Percentiles rank a stretch among this genome's conserved stretches.
phyloP scores from a whole-genome alignment of 257 asterid species.

The Ilex aquifolium region DNA sequence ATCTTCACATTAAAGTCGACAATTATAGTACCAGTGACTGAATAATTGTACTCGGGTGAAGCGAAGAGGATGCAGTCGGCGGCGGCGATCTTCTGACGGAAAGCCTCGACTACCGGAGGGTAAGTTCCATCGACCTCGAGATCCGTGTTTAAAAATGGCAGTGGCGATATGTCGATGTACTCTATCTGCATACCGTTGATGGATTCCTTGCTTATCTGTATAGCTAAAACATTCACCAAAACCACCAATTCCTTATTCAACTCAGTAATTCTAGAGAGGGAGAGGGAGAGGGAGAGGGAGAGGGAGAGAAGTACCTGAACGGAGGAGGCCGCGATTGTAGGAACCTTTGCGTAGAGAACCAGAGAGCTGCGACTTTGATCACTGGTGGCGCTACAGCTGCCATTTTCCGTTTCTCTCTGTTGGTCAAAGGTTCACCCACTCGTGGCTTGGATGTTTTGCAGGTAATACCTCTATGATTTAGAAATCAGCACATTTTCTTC shows the following conservation, averaged over 20 bases:
- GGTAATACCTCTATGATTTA: too few relatives aligned
- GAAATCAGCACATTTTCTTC: too few relatives aligned
- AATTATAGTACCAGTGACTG: constrained; percentile 69
- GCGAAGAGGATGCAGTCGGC: constrained; percentile 78
- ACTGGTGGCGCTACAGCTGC: constrained; percentile 12
- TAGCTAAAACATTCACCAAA: too few relatives aligned
- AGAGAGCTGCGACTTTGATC: constrained; percentile 29
- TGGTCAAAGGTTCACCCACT: too few relatives aligned
- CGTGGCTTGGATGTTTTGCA: too few relatives aligned
- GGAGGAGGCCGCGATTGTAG: constrained; percentile 29
- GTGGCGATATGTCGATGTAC: too few relatives aligned
- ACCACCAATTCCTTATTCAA: too few relatives aligned
- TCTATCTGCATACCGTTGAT: too few relatives aligned
- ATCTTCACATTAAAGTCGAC: too few relatives aligned
- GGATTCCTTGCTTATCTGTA: too few relatives aligned
- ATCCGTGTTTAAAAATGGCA: too few relatives aligned
- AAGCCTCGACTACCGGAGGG: constrained; percentile 85
- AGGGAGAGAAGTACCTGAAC: constrained; percentile 14
- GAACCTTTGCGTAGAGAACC: constrained; percentile 42
- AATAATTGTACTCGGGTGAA: constrained; percentile 88
- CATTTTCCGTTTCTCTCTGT: background rate
- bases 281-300: constrained; percentile 37
- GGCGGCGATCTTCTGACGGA: constrained; percentile 64
- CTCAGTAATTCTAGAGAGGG: constrained; percentile 53
- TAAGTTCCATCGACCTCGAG: too few relatives aligned